Conservation (phyloP, 2,329 filamentous ascomycete species). For the Geosmithia putterillii region DNA sequence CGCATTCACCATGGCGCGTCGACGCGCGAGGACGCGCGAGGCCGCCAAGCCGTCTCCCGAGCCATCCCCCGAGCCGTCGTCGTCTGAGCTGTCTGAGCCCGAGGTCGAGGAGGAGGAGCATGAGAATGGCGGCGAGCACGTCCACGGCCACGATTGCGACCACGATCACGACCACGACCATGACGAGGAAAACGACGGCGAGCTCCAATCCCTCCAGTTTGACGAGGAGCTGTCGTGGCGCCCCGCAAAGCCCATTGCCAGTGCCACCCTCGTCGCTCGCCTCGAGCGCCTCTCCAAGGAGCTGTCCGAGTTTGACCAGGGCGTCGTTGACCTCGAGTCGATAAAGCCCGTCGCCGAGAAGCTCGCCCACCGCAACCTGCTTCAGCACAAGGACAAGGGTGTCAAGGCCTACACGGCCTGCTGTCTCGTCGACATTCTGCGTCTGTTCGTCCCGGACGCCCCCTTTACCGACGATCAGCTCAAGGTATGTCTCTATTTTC, state of each 20-base stretch:
- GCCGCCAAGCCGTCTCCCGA: neutral
- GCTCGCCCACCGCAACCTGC: constrained; percentile 66
- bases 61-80: neutral
- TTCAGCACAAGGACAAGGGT: constrained; percentile 86
- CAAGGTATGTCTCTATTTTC: constrained; percentile 40
- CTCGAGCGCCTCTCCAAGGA: constrained; percentile 74
- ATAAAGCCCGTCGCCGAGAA: constrained; percentile 75
- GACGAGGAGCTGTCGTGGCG: constrained; percentile 82
- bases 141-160: constrained; percentile 2
- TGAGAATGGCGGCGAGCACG: constrained; percentile 4
- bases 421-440: constrained; percentile 86
- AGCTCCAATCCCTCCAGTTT: constrained; percentile 51
- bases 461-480: constrained; percentile 84
- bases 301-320: constrained; percentile 76
- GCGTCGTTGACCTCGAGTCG: constrained; percentile 73
- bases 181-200: constrained; percentile 8
- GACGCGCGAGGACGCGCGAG: neutral
- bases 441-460: constrained; percentile 86
- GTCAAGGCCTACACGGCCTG: constrained; percentile 81
- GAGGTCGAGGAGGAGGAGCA: constrained; percentile 3
- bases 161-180: constrained; percentile 4
- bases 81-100: constrained; percentile 7
- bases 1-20: constrained; percentile 1
- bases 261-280: constrained; percentile 68
- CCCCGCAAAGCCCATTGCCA: constrained; percentile 78